phyloP scores from a whole-genome alignment of 108 stramenopile species.

The Cyclotella distinguenda region DNA sequence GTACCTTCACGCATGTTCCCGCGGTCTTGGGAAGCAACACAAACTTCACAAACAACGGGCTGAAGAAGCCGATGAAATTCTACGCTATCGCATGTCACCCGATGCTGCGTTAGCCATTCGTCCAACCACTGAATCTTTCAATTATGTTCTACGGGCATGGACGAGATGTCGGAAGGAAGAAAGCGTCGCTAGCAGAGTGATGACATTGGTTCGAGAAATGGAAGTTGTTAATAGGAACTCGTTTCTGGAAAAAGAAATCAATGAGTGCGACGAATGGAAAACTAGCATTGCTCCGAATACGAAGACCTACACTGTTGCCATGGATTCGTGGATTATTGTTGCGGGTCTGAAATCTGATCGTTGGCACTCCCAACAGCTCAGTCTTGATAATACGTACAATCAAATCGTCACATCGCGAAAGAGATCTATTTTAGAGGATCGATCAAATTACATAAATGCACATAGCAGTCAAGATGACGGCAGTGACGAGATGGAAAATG shows the following conservation, averaged over 20 bases:
- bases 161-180: constrained; percentile 56
- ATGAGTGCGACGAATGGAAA: constrained; percentile 47
- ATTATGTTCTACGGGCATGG: constrained; percentile 77
- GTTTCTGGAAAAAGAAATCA: constrained; percentile 17
- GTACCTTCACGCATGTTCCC: constrained; percentile 66
- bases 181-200: constrained; percentile 41
- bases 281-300: constrained; percentile 51
- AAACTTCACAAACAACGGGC: constrained; percentile 28
- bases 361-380: constrained; percentile 19
- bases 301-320: constrained; percentile 72
- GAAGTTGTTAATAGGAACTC: constrained; percentile 56
- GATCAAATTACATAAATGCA: background rate
- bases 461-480: constrained; percentile 49
- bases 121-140: constrained; percentile 75
- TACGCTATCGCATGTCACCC: constrained; percentile 36
- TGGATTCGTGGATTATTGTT: constrained; percentile 57
- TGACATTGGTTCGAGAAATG: constrained; percentile 58
- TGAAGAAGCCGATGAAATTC: constrained; percentile 52
- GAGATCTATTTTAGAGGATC: background rate
- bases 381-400: constrained; percentile 20
- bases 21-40: constrained; percentile 55
- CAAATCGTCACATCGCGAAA: constrained; percentile 6
- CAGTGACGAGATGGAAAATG: constrained; percentile 56
- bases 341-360: constrained; percentile 56
- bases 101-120: constrained; percentile 38